These are phyloP conservation scores for Penicillium fimorum DNA, from an alignment of 495 filamentous ascomycete genomes.

Conservation along the genomic window DNA sequence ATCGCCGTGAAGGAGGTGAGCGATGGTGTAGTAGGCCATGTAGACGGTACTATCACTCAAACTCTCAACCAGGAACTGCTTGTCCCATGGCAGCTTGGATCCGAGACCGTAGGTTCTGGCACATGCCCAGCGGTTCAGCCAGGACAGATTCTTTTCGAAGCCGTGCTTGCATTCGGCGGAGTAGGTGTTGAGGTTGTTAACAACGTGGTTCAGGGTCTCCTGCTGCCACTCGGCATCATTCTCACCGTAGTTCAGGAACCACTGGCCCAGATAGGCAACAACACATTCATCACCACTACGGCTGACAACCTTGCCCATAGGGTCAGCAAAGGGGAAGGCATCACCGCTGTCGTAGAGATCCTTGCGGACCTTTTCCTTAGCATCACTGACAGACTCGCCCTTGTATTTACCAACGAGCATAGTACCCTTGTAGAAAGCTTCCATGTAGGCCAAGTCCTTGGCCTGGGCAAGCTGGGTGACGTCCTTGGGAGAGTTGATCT, in stretches of 20 bases:
- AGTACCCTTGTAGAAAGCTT: slow-evolving; percentile 94
- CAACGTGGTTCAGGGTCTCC: slow-evolving; percentile 68
- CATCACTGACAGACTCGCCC: slow-evolving; percentile 78
- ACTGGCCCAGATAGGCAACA: slow-evolving; percentile 91
- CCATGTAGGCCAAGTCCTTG: slow-evolving; percentile 94
- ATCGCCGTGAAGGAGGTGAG: slow-evolving; percentile 79
- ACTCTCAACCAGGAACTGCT: slow-evolving; percentile 86
- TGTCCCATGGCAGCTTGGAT: slow-evolving; percentile 94
- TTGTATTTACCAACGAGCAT: slow-evolving; percentile 89
- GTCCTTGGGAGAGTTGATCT: slow-evolving; percentile 96
- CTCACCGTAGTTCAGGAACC: slow-evolving; percentile 95
- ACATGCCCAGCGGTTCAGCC: slow-evolving; percentile 96
- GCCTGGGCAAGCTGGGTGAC: slow-evolving; percentile 84
- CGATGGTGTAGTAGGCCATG: slow-evolving; percentile 95
- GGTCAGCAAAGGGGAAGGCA: slow-evolving; percentile 91
- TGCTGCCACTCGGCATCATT: slow-evolving; percentile 74
- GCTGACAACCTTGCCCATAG: slow-evolving; percentile 81
- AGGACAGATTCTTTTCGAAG: slow-evolving; percentile 80
- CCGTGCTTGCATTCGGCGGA: slow-evolving; percentile 74
- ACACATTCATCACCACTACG: slow-evolving; percentile 87
- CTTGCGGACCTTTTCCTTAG: slow-evolving; percentile 81
- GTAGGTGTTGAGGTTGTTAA: slow-evolving; percentile 75
- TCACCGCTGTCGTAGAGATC: slow-evolving; percentile 74
- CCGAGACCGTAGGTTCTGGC: slow-evolving; percentile 89
- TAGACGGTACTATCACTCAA: slow-evolving; percentile 91